phyloP scores from a whole-genome alignment of 257 asterid genomes.

The Rhazya stricta region DNA sequence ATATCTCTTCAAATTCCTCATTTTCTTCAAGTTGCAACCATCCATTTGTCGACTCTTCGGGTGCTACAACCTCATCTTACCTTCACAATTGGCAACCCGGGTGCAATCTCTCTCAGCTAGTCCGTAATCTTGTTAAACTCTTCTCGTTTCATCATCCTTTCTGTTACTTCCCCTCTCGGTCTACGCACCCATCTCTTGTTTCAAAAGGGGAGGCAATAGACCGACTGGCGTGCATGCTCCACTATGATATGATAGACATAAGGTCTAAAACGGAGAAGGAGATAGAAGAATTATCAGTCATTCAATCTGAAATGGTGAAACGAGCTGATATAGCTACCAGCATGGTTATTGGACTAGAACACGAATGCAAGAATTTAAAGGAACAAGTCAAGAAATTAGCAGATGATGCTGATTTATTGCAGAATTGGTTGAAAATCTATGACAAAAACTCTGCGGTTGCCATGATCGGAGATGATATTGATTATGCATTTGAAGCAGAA shows the following conservation, averaged over 20 bases:
- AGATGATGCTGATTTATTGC: slow-evolving; percentile 37
- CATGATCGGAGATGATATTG: slow-evolving; percentile 9
- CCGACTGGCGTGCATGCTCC: slow-evolving; percentile 30
- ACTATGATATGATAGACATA: slow-evolving; percentile 30
- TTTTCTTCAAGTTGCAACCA: slow-evolving; percentile 28
- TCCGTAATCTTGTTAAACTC: slow-evolving; percentile 35
- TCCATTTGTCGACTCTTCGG: slow-evolving; percentile 55
- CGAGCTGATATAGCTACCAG: slow-evolving; percentile 20
- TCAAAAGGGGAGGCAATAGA: slow-evolving; percentile 54
- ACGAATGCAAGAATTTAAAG: slow-evolving; percentile 29
- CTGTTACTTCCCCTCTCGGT: slow-evolving; percentile 10
- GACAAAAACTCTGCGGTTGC: slow-evolving; percentile 10
- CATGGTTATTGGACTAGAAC: slow-evolving; percentile 19
- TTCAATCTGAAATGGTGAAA: slow-evolving; percentile 25
- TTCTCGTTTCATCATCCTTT: slow-evolving; percentile 48
- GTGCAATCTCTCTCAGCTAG: slow-evolving; percentile 42
- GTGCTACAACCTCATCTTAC: slow-evolving; percentile 38
- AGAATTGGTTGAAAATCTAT: slow-evolving; percentile 42
- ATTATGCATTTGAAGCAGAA: slow-evolving; percentile 46
- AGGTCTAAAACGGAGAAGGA: slow-evolving; percentile 25
- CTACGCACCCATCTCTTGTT: slow-evolving; percentile 25
- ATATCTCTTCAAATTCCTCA: slow-evolving; percentile 10
- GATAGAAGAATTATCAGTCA: slow-evolving; percentile 24
- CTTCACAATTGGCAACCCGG: slow-evolving; percentile 33
- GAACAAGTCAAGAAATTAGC: slow-evolving; percentile 20